These are phyloP conservation scores for Penicillium paradoxum DNA, from an alignment of 495 filamentous ascomycete species.

Conservation along the genomic window DNA sequence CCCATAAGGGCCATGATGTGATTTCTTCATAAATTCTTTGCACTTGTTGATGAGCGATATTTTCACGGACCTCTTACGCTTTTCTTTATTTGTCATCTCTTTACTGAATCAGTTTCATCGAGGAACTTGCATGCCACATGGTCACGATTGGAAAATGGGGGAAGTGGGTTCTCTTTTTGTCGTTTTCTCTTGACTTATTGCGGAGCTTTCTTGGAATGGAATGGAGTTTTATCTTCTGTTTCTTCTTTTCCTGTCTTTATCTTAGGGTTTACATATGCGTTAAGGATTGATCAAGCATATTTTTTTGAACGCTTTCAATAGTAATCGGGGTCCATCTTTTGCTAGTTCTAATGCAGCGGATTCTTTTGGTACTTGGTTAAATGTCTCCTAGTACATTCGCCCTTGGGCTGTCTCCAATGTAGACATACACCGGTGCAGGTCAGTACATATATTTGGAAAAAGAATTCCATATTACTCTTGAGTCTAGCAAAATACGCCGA, in stretches of 20 bases:
- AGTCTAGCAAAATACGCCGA: too few species aligned
- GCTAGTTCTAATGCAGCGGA: background rate
- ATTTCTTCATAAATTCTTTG: constrained; percentile 5
- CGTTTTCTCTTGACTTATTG: constrained; percentile 4
- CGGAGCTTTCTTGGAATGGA: constrained; percentile 3
- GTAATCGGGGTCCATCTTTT: background rate
- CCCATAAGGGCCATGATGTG: constrained; percentile 2
- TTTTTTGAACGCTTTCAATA: background rate
- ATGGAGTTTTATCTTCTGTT: constrained; percentile 7
- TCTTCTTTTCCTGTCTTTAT: background rate
- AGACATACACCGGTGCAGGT: too few species aligned
- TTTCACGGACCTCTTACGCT: constrained; percentile 4
- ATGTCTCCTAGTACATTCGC: too few species aligned
- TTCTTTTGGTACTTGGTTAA: too few species aligned
- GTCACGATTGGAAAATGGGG: constrained; percentile 7
- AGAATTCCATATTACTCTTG: too few species aligned
- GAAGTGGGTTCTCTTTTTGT: background rate
- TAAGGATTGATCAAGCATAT: background rate
- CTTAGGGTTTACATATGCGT: background rate
- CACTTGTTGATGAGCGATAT: constrained; percentile 7
- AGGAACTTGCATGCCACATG: constrained; percentile 5
- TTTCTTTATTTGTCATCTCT: constrained; percentile 1
- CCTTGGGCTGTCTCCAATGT: too few species aligned
- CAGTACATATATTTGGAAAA: too few species aligned
- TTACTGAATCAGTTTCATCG: constrained; percentile 4